A percentile compares a stretch with the other conserved stretches of the same genome.
Conservation (phyloP, 2,329 filamentous ascomycete species). For the Cadophora sp. region DNA sequence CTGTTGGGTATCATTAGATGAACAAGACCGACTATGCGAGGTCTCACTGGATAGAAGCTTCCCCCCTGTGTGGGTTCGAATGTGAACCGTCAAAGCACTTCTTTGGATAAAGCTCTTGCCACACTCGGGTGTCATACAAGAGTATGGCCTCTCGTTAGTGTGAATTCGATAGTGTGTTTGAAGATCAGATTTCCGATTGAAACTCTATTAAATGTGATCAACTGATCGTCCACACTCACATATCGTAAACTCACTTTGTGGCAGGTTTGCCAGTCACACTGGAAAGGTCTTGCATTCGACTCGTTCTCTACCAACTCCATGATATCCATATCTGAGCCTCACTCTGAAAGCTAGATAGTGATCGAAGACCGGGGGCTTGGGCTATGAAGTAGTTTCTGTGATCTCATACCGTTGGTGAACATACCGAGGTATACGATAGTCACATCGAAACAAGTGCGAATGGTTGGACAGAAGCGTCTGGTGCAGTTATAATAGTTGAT, state of each 20-base stretch:
- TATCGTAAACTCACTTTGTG: constrained; percentile 58
- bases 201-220: constrained; percentile 57
- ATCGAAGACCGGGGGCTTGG: no score
- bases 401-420: no score
- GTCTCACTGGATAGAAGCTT: no score
- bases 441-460: no score
- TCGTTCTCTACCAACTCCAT: constrained; percentile 71
- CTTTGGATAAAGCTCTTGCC: constrained; percentile 76
- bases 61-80: constrained; percentile 73
- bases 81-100: constrained; percentile 74
- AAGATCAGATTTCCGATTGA: constrained; percentile 75
- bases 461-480: no score
- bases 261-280: constrained; percentile 68
- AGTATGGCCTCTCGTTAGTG: constrained; percentile 73
- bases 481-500: no score
- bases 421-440: no score
- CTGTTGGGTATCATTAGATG: no score
- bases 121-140: constrained; percentile 65
- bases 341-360: no score
- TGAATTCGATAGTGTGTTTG: constrained; percentile 75
- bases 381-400: no score
- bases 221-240: not conserved
- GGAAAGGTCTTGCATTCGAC: constrained; percentile 66
- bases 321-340: constrained; percentile 65
- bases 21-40: no score